Base-by-base conservation (phyloP, 345 rosid species). In the Balakata baccata region DNA sequence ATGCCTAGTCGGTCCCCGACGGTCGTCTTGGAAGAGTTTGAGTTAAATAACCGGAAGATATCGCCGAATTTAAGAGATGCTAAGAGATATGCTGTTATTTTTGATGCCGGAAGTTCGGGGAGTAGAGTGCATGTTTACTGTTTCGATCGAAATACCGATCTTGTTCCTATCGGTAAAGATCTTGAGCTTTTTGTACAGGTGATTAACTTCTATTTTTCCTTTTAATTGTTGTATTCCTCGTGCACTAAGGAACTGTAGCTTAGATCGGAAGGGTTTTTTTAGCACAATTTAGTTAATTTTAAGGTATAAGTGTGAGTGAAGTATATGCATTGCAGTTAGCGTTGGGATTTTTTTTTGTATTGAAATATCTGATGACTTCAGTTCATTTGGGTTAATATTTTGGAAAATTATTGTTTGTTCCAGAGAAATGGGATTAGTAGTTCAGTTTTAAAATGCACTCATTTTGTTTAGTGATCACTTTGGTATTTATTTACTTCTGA, bases 61-160 rank as follows among this genome's bases (percentile, higher is more conserved):
- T 82, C 87, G 34, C 34, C 34, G 34, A 29, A 29, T 29, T 29
- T 29, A 14, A 83, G 77, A 64, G 73, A 71, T 62, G 74, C 84
- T 0, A 87, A 71, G 86, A 88, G 75, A 47, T 95, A 81, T 45
- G 97, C 98, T 0, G 97, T 95, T 38, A 78, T 95, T 56, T 95
- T 95, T 54, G 96, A 95, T 43, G 99, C 99, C 6, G 98, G 99
- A 0, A 95, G 98, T 75, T 92, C 99, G 16, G 98, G 98, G 25
- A 95, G 99, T 75, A 85, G 99, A 41, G 99, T 95, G 13, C 99
- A 95, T 68, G 99, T 95, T 60, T 92, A 70, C 74, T 95, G 98
- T 77, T 95, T 95, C 29, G 97, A 95, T 85, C 87, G 75, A 51
- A 87, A 92, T 74, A 69, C 89, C 89, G 96, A 95, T 95, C 99